Conservation (phyloP, 495 filamentous ascomycete species). For the Podospora anserina region DNA sequence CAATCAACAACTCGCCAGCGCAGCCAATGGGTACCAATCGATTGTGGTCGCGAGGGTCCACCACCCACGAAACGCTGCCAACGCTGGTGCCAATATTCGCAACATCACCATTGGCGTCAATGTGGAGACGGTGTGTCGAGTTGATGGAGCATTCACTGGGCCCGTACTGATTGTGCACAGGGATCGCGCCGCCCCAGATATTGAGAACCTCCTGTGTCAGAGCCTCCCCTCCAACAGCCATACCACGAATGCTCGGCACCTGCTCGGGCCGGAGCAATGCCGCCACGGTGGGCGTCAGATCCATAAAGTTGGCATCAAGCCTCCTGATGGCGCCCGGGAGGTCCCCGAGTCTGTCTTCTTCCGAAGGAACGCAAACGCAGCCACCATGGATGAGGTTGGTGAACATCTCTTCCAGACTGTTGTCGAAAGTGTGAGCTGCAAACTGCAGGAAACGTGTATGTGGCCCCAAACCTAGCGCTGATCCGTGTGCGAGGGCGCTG, state of each 20-base stretch:
- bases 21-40: slow-evolving; percentile 61
- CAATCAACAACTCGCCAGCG: slow-evolving; percentile 74
- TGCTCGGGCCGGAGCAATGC: slow-evolving; percentile 27
- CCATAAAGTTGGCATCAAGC: slow-evolving; percentile 26
- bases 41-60: slow-evolving; percentile 58
- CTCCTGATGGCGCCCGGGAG: slow-evolving; percentile 17
- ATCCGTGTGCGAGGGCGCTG: slow-evolving; percentile 33
- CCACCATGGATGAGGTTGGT: slow-evolving; percentile 48
- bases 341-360: slow-evolving; percentile 20
- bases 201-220: slow-evolving; percentile 21
- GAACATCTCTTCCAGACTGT: slow-evolving; percentile 55
- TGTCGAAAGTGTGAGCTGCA: slow-evolving; percentile 58
- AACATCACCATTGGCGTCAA: slow-evolving; percentile 9
- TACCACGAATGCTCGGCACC: slow-evolving; percentile 29
- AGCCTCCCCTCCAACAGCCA: slow-evolving; percentile 32
- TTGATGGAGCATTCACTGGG: slow-evolving; percentile 31
- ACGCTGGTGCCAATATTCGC: slow-evolving; percentile 25
- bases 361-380: slow-evolving; percentile 35
- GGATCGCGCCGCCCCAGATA: slow-evolving; percentile 16
- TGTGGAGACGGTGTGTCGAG: slow-evolving; percentile 20
- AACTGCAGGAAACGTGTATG: slow-evolving; percentile 53
- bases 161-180: slow-evolving; percentile 32
- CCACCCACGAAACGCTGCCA: slow-evolving; percentile 41
- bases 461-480: slow-evolving; percentile 37
- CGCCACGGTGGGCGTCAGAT: slow-evolving; percentile 25